These are phyloP conservation scores for Phtheirospermum japonicum DNA, from an alignment of 257 asterid genomes.

Conservation along the genomic window DNA sequence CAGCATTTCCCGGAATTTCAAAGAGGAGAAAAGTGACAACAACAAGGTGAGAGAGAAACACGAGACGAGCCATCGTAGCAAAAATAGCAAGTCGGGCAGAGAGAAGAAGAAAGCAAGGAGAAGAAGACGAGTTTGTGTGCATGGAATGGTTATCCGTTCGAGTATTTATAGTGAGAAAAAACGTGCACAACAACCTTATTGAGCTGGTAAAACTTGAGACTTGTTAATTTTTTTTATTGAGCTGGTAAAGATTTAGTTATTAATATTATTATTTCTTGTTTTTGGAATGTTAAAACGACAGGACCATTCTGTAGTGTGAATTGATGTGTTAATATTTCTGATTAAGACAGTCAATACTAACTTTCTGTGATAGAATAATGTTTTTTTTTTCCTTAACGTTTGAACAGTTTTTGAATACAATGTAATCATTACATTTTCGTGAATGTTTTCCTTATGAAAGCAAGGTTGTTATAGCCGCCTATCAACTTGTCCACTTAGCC, in stretches of 20 bases:
- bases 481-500: background rate
- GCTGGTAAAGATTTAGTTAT: too few relatives aligned
- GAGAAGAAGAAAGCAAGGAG: background rate
- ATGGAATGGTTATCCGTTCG: conserved; percentile 20
- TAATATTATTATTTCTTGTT: too few relatives aligned
- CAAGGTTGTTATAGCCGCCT: background rate
- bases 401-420: background rate
- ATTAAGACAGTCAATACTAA: conserved; percentile 13
- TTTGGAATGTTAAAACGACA: conserved; percentile 32
- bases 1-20: conserved; percentile 39
- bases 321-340: conserved; percentile 1
- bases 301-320: conserved; percentile 21
- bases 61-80: conserved; percentile 33
- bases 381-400: background rate
- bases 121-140: conserved; percentile 31
- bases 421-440: background rate
- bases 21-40: conserved; percentile 36
- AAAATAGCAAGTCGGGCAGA: background rate
- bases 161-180: conserved; percentile 42
- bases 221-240: conserved; percentile 14
- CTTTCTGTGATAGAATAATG: background rate
- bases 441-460: background rate
- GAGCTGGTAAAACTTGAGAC: conserved; percentile 31
- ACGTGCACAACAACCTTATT: background rate
- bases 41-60: conserved; percentile 25